Conservation (phyloP, 1,284 basidiomycete species). For the Pisolithus thermaeus region DNA sequence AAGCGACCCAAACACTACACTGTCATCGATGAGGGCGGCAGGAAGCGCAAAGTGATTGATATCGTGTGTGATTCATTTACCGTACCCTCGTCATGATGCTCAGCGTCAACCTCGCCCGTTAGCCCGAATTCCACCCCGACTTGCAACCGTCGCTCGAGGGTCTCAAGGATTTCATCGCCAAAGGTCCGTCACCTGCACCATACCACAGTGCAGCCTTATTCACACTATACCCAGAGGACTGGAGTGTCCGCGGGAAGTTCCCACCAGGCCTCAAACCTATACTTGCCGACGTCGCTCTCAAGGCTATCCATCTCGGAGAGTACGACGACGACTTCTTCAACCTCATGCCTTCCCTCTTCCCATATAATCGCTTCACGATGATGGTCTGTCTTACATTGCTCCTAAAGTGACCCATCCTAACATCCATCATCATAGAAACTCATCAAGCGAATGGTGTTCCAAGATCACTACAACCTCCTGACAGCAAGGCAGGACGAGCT, state of each 20-base stretch:
- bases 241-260: slow-evolving; percentile 83
- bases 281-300: slow-evolving; percentile 65
- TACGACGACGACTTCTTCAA: slow-evolving; percentile 92
- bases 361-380: slow-evolving; percentile 92
- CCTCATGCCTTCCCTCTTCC: slow-evolving; percentile 81
- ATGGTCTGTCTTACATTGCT: slow-evolving; percentile 38
- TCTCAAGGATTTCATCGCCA: slow-evolving; percentile 56
- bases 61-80: slow-evolving; percentile 37
- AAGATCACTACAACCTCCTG: slow-evolving; percentile 60
- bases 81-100: neutral
- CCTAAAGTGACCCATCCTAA: slow-evolving; percentile 7
- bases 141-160: slow-evolving; percentile 59
- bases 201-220: neutral
- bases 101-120: slow-evolving; percentile 1
- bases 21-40: slow-evolving; percentile 45
- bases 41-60: slow-evolving; percentile 67
- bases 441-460: slow-evolving; percentile 73
- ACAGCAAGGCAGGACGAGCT: slow-evolving; percentile 59
- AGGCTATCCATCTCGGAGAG: slow-evolving; percentile 79
- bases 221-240: slow-evolving; percentile 41
- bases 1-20: slow-evolving; percentile 50
- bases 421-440: slow-evolving; percentile 52
- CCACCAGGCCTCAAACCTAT: slow-evolving; percentile 75
- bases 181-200: slow-evolving; percentile 34
- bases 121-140: slow-evolving; percentile 62